Evolutionary conservation across 1,284 basidiomycete species (phyloP), one percentile per base, ranked within the genome.

Genomic region (Schizopora paradoxa): DNA sequence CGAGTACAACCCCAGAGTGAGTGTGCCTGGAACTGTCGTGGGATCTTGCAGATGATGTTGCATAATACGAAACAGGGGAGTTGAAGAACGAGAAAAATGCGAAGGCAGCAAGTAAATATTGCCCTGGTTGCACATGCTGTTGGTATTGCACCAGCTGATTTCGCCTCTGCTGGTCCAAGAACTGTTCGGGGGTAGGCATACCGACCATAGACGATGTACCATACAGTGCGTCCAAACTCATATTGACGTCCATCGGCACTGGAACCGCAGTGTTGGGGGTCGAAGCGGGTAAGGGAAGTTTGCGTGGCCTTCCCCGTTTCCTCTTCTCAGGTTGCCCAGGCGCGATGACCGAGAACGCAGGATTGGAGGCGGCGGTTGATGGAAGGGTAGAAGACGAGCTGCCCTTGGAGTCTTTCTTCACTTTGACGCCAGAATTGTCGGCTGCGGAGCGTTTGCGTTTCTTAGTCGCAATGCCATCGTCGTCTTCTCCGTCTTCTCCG

Each of bases 1-100:
- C 43, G 27, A 66, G 55, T 22, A 67, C 60, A 1, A 51, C 39
- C 11, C 65, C 67, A 19, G 64, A 59, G 41, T 67, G 64, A 4
- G 58, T 47, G 41, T 66, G 62, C 21, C 31, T 13, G 43, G 41
- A 14, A 3, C 51, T 21, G 11, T 54, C 39, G 6, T 57, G 25
- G 19, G 65, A 53, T 5, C 64, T 51, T 23, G 56, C 49, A 6
- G 62, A 55, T 0, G 69, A 62, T 21, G 52, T 53, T n/a, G n/a
- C n/a, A 0, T 66, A 61, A 1, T 73, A 69, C 0, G 78, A 70
- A 8, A 83, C 58, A 0, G 84, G 82, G 0, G 79, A 82, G 58
- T 82, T 86, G 68, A 84, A 82, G 60, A 86, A 81, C 0, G 82
- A 85, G 65, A 86, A 85, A 47, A 86, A 69, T 0, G 81, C 79